Percentiles rank a stretch among this genome's conserved stretches.
Conservation (phyloP, 768 basidiomycete genomes). For the Xerocomus potaroensis region DNA sequence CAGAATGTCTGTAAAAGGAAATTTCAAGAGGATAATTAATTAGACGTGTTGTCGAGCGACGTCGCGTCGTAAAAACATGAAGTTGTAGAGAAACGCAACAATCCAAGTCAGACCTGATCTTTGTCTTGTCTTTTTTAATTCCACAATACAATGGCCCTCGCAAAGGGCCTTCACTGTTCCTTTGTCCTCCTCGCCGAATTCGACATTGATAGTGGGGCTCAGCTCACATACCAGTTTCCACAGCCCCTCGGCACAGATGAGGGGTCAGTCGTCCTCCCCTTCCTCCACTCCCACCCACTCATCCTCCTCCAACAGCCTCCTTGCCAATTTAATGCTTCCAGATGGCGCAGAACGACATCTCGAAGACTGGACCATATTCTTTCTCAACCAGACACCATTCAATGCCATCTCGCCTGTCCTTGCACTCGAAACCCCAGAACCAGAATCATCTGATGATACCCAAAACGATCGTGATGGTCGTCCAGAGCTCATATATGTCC, state of each 20-base stretch:
- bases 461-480: conserved; percentile 23
- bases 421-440: conserved; percentile 54
- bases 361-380: conserved; percentile 99
- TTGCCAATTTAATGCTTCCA: conserved; percentile 97
- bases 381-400: conserved; percentile 89
- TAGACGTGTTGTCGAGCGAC: no score
- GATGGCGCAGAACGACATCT: conserved; percentile 94
- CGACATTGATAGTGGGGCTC: conserved; percentile 92
- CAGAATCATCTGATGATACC: conserved; percentile 30
- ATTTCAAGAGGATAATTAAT: conserved; percentile 11
- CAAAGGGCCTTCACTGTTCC: conserved; percentile 74
- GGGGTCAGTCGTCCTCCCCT: conserved; percentile 47
- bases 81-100: conserved; percentile 1
- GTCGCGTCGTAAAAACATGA: conserved; percentile 12
- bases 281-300: conserved; percentile 1
- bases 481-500: conserved; percentile 73
- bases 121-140: background rate
- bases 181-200: conserved; percentile 98
- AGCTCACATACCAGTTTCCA: conserved; percentile 94
- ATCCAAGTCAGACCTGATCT: conserved; percentile 9
- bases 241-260: conserved; percentile 93
- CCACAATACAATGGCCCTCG: conserved; percentile 15
- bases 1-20: conserved; percentile 26
- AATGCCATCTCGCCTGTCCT: conserved; percentile 84
- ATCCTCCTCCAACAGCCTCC: conserved; percentile 48